Conservation (phyloP, 371 early-diverging fungal species). For the Mycotypha africana region DNA sequence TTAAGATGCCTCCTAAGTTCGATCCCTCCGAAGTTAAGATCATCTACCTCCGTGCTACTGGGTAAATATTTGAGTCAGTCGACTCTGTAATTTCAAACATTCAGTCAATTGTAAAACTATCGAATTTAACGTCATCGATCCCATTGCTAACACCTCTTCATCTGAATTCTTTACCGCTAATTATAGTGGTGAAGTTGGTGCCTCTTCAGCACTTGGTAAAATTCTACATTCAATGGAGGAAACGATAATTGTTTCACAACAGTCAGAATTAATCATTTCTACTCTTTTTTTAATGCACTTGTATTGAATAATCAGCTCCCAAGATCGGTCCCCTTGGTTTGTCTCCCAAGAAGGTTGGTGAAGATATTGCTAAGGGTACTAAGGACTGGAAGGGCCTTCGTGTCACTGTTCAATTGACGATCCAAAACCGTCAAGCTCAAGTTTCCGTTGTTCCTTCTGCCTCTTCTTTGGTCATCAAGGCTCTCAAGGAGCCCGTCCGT, state of each 20-base stretch:
- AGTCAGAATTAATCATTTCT: not conserved
- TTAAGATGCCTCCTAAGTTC: slow-evolving; percentile 74
- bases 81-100: no score
- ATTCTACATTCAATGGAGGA: no score
- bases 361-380: slow-evolving; percentile 99
- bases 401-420: slow-evolving; percentile 97
- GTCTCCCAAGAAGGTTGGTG: slow-evolving; percentile 99
- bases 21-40: slow-evolving; percentile 89
- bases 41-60: slow-evolving; percentile 94
- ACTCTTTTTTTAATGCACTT: not conserved
- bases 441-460: slow-evolving; percentile 98
- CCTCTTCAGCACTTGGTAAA: slow-evolving; percentile 84
- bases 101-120: no score
- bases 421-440: slow-evolving; percentile 99
- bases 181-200: slow-evolving; percentile 95
- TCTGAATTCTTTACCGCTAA: no score
- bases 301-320: slow-evolving; percentile 59
- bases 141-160: no score
- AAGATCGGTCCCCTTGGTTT: slow-evolving; percentile 99
- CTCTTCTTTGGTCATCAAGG: slow-evolving; percentile 97
- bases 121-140: no score
- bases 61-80: no score
- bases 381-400: slow-evolving; percentile 98
- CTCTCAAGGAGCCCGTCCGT: slow-evolving; percentile 98
- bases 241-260: not conserved